Evolutionary conservation across 345 rosid species (phyloP).

Genomic region (Adansonia digitata): DNA sequence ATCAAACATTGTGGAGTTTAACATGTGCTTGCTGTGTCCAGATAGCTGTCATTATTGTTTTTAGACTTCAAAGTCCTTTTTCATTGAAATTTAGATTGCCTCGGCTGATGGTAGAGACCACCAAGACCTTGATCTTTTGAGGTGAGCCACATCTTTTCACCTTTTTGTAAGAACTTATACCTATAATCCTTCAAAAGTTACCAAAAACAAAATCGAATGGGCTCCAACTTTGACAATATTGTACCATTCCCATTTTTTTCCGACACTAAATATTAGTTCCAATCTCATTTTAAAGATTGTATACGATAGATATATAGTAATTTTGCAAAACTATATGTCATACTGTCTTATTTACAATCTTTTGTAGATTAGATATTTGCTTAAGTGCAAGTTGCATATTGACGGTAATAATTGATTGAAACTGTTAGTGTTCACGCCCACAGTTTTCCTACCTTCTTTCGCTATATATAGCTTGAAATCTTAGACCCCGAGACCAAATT

Average conservation of each 20-base stretch:
- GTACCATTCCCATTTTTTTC: not conserved
- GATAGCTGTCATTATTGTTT: not conserved
- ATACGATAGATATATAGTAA: not conserved
- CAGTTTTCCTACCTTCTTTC: not conserved
- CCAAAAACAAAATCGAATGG: not conserved
- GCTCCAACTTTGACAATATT: not conserved
- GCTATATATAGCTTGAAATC: constrained; percentile 2
- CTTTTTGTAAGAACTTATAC: not conserved
- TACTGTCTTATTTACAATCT: not conserved
- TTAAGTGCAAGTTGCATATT: not conserved
- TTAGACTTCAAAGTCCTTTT: not conserved
- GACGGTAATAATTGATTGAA: not conserved
- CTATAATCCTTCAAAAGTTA: not conserved
- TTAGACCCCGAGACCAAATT: not conserved
- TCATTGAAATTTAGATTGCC: not conserved
- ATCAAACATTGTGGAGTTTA: not conserved
- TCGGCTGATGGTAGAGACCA: not conserved
- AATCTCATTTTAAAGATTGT: not conserved
- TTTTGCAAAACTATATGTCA: not conserved
- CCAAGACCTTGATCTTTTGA: not conserved
- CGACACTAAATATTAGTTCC: not conserved
- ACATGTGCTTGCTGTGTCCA: not conserved
- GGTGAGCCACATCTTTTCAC: not conserved
- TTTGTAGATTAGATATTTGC: not conserved
- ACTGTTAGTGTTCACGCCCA: not conserved